These are phyloP conservation scores for Tricladium varicosporioides DNA, from an alignment of 2,329 filamentous ascomycete species.

Conservation along the genomic window DNA sequence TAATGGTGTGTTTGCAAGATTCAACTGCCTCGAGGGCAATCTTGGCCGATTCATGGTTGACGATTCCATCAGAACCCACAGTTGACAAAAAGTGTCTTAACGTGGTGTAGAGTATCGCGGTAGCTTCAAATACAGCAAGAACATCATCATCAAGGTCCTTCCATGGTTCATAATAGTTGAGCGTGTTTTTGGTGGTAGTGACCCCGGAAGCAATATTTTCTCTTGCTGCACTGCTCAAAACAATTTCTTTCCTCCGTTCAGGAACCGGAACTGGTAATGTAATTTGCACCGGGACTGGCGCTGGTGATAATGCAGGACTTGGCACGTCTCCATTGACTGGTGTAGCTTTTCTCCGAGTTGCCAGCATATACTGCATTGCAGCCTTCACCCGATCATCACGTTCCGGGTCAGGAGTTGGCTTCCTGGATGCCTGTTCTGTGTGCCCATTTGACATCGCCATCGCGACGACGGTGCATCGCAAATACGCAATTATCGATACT, in stretches of 20 bases:
- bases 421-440: background rate
- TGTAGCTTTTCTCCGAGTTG: background rate
- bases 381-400: background rate
- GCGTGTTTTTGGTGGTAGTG: background rate
- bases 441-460: background rate
- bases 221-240: background rate
- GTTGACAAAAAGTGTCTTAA: background rate
- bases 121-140: background rate
- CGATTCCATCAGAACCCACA: background rate
- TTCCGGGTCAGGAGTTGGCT: background rate
- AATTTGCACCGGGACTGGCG: too few relatives aligned
- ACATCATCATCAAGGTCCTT: slow-evolving; percentile 5
- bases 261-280: too few relatives aligned
- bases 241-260: background rate
- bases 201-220: background rate
- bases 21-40: background rate
- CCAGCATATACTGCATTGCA: background rate
- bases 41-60: background rate
- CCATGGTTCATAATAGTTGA: slow-evolving; percentile 2
- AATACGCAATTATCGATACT: background rate
- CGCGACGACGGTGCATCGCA: background rate
- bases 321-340: background rate
- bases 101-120: background rate
- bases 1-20: background rate
- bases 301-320: background rate